Evolutionary conservation across 208 protist species (phyloP).

Genomic region (Leishmania tarentolae): DNA sequence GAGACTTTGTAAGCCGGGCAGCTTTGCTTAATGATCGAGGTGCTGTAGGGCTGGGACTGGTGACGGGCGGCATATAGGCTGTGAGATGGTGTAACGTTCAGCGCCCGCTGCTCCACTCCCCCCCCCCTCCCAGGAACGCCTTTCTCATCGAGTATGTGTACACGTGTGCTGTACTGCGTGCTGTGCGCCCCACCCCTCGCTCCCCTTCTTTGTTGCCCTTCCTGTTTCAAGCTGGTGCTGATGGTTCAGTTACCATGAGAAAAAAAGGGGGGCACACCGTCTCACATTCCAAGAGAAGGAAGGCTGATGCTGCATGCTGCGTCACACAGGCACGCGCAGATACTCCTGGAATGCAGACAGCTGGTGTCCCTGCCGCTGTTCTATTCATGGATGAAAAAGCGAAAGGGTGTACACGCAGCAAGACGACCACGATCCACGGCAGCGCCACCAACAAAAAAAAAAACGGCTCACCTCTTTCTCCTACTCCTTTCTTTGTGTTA

Average conservation of each 20-base stretch:
- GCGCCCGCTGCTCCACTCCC: not conserved
- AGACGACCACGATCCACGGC: not conserved
- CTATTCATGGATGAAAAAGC: not conserved
- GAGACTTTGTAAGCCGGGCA: not conserved
- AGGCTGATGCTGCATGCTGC: not conserved
- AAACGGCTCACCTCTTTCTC: not conserved
- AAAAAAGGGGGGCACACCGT: not conserved
- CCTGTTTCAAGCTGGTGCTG: not conserved
- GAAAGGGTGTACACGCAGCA: not conserved
- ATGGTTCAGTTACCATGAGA: not conserved
- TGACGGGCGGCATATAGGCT: not conserved
- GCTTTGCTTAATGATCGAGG: not conserved
- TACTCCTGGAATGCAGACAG: not conserved
- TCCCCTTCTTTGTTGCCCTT: constrained; percentile 14
- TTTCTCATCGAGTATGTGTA: not conserved
- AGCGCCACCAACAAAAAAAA: not conserved
- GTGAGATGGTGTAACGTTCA: not conserved
- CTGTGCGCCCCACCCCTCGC: not conserved
- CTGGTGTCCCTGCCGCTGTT: not conserved
- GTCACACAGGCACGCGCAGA: not conserved
- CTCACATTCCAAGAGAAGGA: not conserved
- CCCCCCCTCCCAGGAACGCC: not conserved
- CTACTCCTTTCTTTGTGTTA: constrained; percentile 2
- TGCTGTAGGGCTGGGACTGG: not conserved
- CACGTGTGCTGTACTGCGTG: not conserved